Conservation (phyloP, 768 basidiomycete genomes). For the Aureoboletus auriporus region DNA sequence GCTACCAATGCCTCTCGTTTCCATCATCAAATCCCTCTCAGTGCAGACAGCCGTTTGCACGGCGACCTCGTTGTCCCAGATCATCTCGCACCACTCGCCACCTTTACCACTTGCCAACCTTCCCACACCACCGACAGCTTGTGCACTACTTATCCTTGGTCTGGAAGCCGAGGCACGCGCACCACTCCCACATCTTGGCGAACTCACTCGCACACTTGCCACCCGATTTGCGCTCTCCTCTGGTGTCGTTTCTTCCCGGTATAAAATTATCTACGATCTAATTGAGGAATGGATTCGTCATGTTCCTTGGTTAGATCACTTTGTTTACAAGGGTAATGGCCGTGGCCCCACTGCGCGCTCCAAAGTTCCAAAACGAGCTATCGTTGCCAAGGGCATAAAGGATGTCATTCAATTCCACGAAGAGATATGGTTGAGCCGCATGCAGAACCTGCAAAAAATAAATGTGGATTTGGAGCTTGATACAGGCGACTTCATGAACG, state of each 20-base stretch:
- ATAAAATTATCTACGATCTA: constrained; percentile 60
- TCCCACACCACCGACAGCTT: constrained; percentile 50
- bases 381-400: constrained; percentile 64
- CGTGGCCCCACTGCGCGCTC: constrained; percentile 43
- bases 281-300: constrained; percentile 55
- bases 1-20: constrained; percentile 30
- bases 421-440: constrained; percentile 48
- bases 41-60: constrained; percentile 36
- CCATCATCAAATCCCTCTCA: constrained; percentile 38
- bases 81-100: constrained; percentile 36
- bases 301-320: constrained; percentile 73
- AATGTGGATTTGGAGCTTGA: constrained; percentile 37
- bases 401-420: constrained; percentile 69
- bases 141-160: constrained; percentile 65
- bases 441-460: constrained; percentile 33
- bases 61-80: constrained; percentile 45
- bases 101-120: constrained; percentile 39
- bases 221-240: constrained; percentile 46
- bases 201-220: constrained; percentile 57
- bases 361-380: constrained; percentile 56
- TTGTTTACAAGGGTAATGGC: constrained; percentile 35
- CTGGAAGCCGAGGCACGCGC: constrained; percentile 62
- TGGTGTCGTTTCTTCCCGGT: constrained; percentile 61
- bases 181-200: constrained; percentile 48
- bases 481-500: constrained; percentile 26